Evolutionary conservation across 768 basidiomycete genomes (phyloP), one percentile per base, ranked within the genome.

Genomic region (Omphalotus guepiniiformis): DNA sequence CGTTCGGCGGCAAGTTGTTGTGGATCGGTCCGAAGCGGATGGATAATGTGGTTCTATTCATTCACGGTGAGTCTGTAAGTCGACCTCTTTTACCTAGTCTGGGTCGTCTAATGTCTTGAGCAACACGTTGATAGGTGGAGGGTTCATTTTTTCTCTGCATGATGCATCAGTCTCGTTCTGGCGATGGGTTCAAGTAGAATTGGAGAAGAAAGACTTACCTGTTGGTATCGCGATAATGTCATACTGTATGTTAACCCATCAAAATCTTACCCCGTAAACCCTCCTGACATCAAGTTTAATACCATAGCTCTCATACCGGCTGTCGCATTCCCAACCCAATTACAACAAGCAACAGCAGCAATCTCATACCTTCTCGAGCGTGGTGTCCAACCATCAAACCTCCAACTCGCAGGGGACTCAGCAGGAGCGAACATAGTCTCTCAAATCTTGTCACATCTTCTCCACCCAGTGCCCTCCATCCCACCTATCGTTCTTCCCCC

Each of bases 21-120:
- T 71, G 69, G 69, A 51, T 69, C 36, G 63, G 66, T 16, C 50
- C 58, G 8, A 63, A 59, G 28, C 53, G 59, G 21, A 60, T 61
- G 1, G 65, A 66, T 2, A 59, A 59, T 6, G 66, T 71, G 2
- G 51, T 69, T 3, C 37, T 68, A 3, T 71, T 63, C 38, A 36
- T 62, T 21, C 68, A 66, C 49, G 69, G 69, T 62, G 35, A 13
- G 57, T 52, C 13, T 39, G 0, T 28, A 11, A 3, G 18, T 30
- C n/a, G 29, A 27, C 37, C 5, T 23, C 1, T 21, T 6, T 32
- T 8, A n/a, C n/a, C n/a, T n/a, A n/a, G 15, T 13, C 11, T 43
- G 2, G 13, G 25, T 13, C 15, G 19, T 8, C 26, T 9, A 15
- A 25, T 22, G 21, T 47, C 12, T 36, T 21, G 22, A 42, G 19